Base-by-base conservation (phyloP, 805 yeast genomes). In the Candida loeiensis region DNA sequence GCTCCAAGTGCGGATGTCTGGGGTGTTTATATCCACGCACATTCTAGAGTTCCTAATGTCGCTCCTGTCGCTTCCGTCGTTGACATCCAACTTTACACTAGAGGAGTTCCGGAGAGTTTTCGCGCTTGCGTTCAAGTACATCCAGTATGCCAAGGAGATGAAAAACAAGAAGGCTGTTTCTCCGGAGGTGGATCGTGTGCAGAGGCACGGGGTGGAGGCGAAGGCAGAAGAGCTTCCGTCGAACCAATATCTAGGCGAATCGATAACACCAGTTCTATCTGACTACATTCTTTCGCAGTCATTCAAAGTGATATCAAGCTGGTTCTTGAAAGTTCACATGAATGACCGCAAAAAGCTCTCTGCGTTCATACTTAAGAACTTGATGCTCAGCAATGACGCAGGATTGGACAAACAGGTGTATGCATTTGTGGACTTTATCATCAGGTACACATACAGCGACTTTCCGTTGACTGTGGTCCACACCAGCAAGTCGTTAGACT, bases 101-200 rank as follows among this genome's bases (percentile, higher is more conserved):
- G 93, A 85, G 36, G 95, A 88, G 50, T 83, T 73, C 56, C 82
- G 80, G 51, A 69, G 89, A 34, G 86, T 87, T 2, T 85, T 88
- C 64, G 95, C 85, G 2, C 84, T 88, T 55, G 82, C 89, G 1
- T 85, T 88, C 64, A 81, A 82, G 50, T 82, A 80, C 50, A 82
- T 87, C 40, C 86, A 85, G 53, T 81, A 80, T 53, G 77, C 87
- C 2, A 69, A 74, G 37, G 89, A 84, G 48, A 54, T 59, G 41
- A 48, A 64, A 46, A 48, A 58, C 36, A 47, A 65, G 53, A 37
- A 51, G 43, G 14, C 39, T 46, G 39, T 46, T 37, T 19, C 58
- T 19, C 16, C 35, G 5, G 22, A 45, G 36, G 25, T 33, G 5
- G 45, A 37, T n/a, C 39, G 39, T 7, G 35, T 54, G 4, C 65